Percentiles rank a stretch among this genome's conserved stretches.
Conservation (phyloP, 805 yeast genomes). For the Yarrowia divulgata region DNA sequence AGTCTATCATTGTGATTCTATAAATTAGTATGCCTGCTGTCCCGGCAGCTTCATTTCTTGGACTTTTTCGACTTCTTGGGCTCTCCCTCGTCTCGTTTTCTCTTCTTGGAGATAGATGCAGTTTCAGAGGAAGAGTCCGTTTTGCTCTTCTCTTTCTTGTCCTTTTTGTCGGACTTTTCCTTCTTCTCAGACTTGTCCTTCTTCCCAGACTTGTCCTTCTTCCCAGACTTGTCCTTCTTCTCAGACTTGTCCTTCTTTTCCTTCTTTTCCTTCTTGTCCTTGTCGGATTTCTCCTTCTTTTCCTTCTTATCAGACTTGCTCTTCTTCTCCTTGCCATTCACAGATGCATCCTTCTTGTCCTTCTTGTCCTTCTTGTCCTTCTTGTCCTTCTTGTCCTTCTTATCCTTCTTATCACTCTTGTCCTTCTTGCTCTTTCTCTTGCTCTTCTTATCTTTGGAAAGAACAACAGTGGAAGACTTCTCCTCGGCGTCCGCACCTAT, state of each 20-base stretch:
- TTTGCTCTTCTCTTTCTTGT: conserved; percentile 3
- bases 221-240: conserved; percentile 44
- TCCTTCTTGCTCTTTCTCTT: conserved; percentile 43
- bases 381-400: conserved; percentile 49
- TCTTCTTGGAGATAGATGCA: conserved; percentile 33
- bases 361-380: conserved; percentile 45
- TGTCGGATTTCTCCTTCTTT: conserved; percentile 45
- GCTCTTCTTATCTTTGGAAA: conserved; percentile 42
- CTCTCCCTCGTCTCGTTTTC: conserved; percentile 34
- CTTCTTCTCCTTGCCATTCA: conserved; percentile 43
- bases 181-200: conserved; percentile 42
- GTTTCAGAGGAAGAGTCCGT: neutral
- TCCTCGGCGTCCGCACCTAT: conserved; percentile 41
- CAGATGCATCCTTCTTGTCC: conserved; percentile 40
- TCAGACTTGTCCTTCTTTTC: conserved; percentile 45
- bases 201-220: conserved; percentile 46
- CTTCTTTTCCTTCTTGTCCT: conserved; percentile 15
- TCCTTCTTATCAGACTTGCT: conserved; percentile 43
- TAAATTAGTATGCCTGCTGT: conserved; percentile 24
- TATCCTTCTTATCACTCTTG: conserved; percentile 41
- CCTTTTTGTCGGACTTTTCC: conserved; percentile 5
- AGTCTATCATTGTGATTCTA: conserved; percentile 26
- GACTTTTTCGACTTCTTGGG: conserved; percentile 23
- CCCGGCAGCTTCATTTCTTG: conserved; percentile 14
- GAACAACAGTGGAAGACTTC: conserved; percentile 22